phyloP scores from a whole-genome alignment of 331 rosid genomes.

The Rhamnella rubrinervis region DNA sequence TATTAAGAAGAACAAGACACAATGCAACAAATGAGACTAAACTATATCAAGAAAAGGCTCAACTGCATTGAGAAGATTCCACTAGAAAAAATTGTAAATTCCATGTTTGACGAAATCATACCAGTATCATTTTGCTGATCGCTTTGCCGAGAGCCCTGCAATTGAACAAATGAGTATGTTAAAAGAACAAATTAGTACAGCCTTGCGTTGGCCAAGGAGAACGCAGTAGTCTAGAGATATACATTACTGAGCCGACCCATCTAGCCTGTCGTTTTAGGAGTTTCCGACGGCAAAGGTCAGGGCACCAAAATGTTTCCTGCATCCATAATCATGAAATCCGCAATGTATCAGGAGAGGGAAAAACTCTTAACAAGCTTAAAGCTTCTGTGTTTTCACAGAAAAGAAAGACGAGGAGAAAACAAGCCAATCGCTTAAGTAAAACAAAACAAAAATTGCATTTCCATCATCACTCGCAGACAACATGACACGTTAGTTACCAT shows the following conservation, averaged over 20 bases:
- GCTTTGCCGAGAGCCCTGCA: conserved; percentile 40
- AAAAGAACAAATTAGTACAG: not conserved
- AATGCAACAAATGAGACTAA: not conserved
- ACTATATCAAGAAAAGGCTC: not conserved
- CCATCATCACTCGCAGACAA: too few species aligned
- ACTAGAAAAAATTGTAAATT: not conserved
- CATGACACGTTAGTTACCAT: not conserved
- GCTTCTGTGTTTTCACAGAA: too few species aligned
- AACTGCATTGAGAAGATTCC: not conserved
- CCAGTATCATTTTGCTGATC: conserved; percentile 47
- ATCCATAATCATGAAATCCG: conserved; percentile 1
- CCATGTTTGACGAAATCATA: conserved; percentile 25
- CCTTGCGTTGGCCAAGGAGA: not conserved
- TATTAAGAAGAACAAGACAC: not conserved
- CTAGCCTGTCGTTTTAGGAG: not conserved
- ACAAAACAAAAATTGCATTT: too few species aligned
- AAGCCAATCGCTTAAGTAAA: too few species aligned
- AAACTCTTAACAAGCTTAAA: too few species aligned
- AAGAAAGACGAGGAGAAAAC: too few species aligned
- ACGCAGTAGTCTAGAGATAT: conserved; percentile 12
- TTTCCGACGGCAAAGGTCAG: conserved; percentile 14
- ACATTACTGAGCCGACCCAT: conserved; percentile 38
- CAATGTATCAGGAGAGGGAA: too few species aligned
- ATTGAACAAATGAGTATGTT: conserved; percentile 10
- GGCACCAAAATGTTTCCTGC: conserved; percentile 24